Percentiles rank a stretch among this genome's conserved stretches.
Conservation (phyloP, 1,284 basidiomycete species). For the Sanguinoderma infundibulare region DNA sequence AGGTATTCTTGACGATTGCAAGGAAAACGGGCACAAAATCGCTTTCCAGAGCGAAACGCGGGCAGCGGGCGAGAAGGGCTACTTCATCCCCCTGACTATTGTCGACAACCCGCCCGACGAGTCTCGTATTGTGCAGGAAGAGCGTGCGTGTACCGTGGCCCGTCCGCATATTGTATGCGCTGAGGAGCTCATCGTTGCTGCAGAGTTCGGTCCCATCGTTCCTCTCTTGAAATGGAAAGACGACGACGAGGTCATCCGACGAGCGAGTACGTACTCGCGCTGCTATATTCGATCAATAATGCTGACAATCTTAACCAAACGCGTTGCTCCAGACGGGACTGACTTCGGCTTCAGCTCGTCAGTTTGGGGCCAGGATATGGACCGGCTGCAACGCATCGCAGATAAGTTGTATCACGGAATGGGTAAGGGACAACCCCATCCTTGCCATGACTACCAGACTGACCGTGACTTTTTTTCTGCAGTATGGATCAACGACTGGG, state of each 20-base stretch:
- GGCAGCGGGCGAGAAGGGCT: constrained; percentile 11
- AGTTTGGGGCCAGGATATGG: constrained; percentile 11
- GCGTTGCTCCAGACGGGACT: constrained; percentile 2
- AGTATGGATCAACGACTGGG: constrained; percentile 19
- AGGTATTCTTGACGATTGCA: constrained; percentile 15
- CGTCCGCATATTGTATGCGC: neutral
- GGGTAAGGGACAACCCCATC: constrained; percentile 3
- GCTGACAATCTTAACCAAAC: neutral
- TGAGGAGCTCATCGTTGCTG: neutral
- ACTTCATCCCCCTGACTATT: constrained; percentile 18
- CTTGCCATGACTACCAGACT: no score
- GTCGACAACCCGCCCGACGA: constrained; percentile 24
- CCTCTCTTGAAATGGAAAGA: constrained; percentile 23
- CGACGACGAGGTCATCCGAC: constrained; percentile 19
- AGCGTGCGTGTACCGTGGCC: constrained; percentile 16
- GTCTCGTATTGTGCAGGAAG: constrained; percentile 19
- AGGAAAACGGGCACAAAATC: constrained; percentile 19
- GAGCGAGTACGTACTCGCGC: constrained; percentile 15
- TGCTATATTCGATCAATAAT: no score
- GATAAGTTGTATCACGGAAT: constrained; percentile 5
- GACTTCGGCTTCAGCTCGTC: constrained; percentile 13
- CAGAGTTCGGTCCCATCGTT: constrained; percentile 23
- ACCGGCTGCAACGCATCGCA: constrained; percentile 10
- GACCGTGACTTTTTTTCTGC: neutral
- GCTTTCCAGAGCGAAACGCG: constrained; percentile 8